These are phyloP conservation scores for Fusarium denticulatum DNA, from an alignment of 2,329 filamentous ascomycete species.

Conservation along the genomic window DNA sequence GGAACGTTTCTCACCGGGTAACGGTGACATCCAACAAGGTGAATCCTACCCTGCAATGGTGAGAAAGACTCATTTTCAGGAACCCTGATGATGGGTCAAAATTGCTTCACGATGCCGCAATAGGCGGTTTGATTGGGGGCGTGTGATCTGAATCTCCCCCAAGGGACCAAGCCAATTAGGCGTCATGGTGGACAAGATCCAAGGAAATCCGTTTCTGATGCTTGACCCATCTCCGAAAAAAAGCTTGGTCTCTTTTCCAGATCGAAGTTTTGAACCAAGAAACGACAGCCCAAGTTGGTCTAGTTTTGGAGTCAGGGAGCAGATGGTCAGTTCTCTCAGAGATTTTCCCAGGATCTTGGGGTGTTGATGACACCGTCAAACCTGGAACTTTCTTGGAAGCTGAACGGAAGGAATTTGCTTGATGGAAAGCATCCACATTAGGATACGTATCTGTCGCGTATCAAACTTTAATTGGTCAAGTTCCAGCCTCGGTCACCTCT, in stretches of 20 bases:
- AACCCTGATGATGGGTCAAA: conserved; percentile 19
- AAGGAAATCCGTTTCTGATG: conserved; percentile 14
- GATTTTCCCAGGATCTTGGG: conserved; percentile 35
- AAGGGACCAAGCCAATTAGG: neutral
- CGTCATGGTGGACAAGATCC: conserved; percentile 1
- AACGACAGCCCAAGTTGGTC: conserved; percentile 2
- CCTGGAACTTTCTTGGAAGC: conserved; percentile 17
- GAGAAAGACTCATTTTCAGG: conserved; percentile 1
- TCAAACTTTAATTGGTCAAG: neutral
- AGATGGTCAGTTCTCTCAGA: conserved; percentile 23
- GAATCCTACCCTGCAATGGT: conserved; percentile 8
- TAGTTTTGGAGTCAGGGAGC: conserved; percentile 14
- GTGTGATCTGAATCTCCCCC: neutral
- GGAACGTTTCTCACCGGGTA: neutral
- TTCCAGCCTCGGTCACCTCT: conserved; percentile 11
- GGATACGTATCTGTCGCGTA: conserved; percentile 4
- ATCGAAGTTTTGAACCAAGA: conserved; percentile 24
- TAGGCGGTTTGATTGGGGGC: neutral
- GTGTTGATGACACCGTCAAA: conserved; percentile 18
- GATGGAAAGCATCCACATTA: neutral
- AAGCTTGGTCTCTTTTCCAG: conserved; percentile 22
- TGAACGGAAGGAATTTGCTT: conserved; percentile 21
- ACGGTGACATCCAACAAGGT: neutral
- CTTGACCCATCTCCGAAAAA: conserved; percentile 15
- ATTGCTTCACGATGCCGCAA: conserved; percentile 23